These are phyloP conservation scores for Chlorella sp. DNA, from an alignment of 139 green algal genomes.

Conservation along the genomic window DNA sequence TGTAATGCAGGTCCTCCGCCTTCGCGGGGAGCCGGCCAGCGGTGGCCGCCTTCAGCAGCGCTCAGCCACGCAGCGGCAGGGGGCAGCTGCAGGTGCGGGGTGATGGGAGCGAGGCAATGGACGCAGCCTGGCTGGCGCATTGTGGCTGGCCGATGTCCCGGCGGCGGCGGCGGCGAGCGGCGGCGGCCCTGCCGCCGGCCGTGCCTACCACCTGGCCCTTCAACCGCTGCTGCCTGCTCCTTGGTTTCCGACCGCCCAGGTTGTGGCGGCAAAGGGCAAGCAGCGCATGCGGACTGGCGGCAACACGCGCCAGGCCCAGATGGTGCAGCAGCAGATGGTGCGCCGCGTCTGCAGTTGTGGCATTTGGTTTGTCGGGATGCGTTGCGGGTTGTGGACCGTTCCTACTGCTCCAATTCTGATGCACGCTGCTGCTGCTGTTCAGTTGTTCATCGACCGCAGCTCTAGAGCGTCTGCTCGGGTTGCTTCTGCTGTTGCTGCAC, in stretches of 20 bases:
- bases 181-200: not conserved
- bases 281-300: slow-evolving; percentile 40
- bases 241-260: not conserved
- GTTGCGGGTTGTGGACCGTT: too few relatives aligned
- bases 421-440: too few relatives aligned
- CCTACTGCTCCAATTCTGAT: too few relatives aligned
- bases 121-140: slow-evolving; percentile 9
- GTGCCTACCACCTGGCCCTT: not conserved
- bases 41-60: slow-evolving; percentile 10
- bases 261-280: slow-evolving; percentile 47
- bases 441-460: too few relatives aligned
- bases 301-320: slow-evolving; percentile 6
- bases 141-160: not conserved
- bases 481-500: not conserved
- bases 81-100: slow-evolving; percentile 20
- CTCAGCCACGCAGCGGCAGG: slow-evolving; percentile 24
- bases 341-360: too few relatives aligned
- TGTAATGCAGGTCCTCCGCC: slow-evolving; percentile 36
- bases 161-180: not conserved
- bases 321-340: slow-evolving; percentile 27
- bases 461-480: too few relatives aligned
- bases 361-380: too few relatives aligned
- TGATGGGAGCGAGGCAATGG: too few relatives aligned
- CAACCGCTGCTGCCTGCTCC: too few relatives aligned
- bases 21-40: slow-evolving; percentile 22